phyloP scores from a whole-genome alignment of 192 early-diverging fungal genomes.

The Backusella macrospora region DNA sequence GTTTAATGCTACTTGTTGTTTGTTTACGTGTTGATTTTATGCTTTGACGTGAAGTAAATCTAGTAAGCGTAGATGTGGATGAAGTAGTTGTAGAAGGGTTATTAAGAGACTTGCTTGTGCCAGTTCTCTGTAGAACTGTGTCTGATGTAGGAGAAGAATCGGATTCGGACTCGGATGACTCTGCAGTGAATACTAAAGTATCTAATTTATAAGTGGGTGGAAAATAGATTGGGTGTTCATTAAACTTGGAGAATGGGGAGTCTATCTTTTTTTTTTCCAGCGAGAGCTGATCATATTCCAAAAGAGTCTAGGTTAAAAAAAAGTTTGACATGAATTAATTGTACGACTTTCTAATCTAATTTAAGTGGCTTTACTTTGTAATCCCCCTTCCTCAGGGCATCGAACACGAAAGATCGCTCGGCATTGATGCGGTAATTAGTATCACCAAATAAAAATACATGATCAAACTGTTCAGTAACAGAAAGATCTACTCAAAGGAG shows the following conservation, averaged over 20 bases:
- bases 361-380: constrained; percentile 31
- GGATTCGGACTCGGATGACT: constrained; percentile 7
- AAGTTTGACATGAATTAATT: background rate
- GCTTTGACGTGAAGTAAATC: background rate
- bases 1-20: background rate
- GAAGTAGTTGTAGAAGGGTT: constrained; percentile 5
- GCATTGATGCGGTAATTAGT: constrained; percentile 76
- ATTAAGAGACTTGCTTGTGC: background rate
- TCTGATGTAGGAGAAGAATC: background rate
- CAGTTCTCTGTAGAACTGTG: background rate
- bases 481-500: constrained; percentile 14
- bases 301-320: constrained; percentile 36
- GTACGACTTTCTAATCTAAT: constrained; percentile 1
- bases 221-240: constrained; percentile 70
- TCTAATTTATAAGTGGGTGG: constrained; percentile 85
- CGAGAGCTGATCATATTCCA: constrained; percentile 49
- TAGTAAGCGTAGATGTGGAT: background rate
- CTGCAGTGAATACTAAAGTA: constrained; percentile 17
- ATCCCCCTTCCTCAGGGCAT: constrained; percentile 50
- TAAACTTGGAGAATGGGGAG: constrained; percentile 47
- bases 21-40: constrained; percentile 4
- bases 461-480: constrained; percentile 56
- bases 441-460: constrained; percentile 76
- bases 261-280: constrained; percentile 25
- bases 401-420: constrained; percentile 51